A percentile compares a stretch with the other conserved stretches of the same genome.
phyloP scores from a whole-genome alignment of 179 eudicot genomes.

The Patellifolia procumbens region DNA sequence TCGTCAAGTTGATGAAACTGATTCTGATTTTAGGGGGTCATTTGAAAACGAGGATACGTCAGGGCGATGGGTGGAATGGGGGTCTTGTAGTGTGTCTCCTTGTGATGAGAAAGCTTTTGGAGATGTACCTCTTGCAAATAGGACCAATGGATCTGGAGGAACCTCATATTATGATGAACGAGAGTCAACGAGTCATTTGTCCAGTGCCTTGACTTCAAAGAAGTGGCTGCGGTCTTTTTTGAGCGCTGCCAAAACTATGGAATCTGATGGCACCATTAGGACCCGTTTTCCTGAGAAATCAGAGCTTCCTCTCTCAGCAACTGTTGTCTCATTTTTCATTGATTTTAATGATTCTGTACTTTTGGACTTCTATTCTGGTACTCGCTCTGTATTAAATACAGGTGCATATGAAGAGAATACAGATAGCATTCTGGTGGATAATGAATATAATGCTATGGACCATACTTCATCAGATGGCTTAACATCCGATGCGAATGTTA shows the following conservation, averaged over 20 bases:
- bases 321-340: conserved; percentile 64
- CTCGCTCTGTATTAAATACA: conserved; percentile 28
- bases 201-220: conserved; percentile 42
- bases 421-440: conserved; percentile 26
- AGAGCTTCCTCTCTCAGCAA: conserved; percentile 46
- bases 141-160: conserved; percentile 34
- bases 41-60: conserved; percentile 37
- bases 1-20: conserved; percentile 35
- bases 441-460: conserved; percentile 27
- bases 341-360: conserved; percentile 49
- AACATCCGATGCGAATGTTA: conserved; percentile 29
- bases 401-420: conserved; percentile 25
- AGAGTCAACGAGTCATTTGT: conserved; percentile 32
- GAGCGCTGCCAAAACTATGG: conserved; percentile 46
- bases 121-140: conserved; percentile 20
- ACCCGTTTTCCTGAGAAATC: conserved; percentile 64
- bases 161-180: conserved; percentile 28
- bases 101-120: conserved; percentile 26
- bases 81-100: conserved; percentile 45
- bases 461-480: conserved; percentile 19
- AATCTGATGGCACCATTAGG: conserved; percentile 49
- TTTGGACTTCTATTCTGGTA: conserved; percentile 39
- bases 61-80: conserved; percentile 93
- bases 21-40: conserved; percentile 24
- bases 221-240: conserved; percentile 72